Base-by-base conservation (phyloP, 768 basidiomycete genomes). In the Phanerochaete carnosa region DNA sequence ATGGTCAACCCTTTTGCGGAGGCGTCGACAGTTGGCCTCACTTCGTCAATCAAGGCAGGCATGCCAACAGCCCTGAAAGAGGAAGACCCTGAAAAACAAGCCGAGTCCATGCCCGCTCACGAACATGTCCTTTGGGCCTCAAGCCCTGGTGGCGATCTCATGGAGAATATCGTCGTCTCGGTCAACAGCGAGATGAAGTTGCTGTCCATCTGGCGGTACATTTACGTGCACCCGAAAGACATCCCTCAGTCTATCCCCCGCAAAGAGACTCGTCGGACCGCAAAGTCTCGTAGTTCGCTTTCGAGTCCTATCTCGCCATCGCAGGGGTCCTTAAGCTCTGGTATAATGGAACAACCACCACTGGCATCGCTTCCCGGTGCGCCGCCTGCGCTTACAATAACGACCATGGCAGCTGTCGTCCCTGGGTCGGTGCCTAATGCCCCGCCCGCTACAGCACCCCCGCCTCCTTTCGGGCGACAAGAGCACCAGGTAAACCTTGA, bases 1-100 rank as follows among this genome's bases (percentile, higher is more conserved):
- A 76, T 94, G 62, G 88, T 86, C 9, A 89, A 84, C 65, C 87
- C 91, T 0, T 89, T 92, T 55, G 78, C 88, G 2, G 92, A 94
- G 72, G 82, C 89, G 52, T 80, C 83, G 25, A 81, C 87, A 9
- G 83, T 93, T 16, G 90, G 90, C 6, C 70, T 89, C 51, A 87
- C 90, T 1, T 72, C 75, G 54, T 13, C 62, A 55, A 45, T 64
- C 61, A 55, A 55, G 61, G 46, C 46, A 57, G 58, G 58, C n/a
- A 33, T 45, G 5, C 60, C 58, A 13, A 70, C 77, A 1, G 69
- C 72, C 1, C 73, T 88, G 59, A 77, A 78, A 47, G 84, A 88
- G 63, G 83, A 87, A 65, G 80, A 81, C 51, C 81, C 83, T 47
- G 78, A 80, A 46, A 82, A 77, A 49, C 82, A 81, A 0, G 75